These are phyloP conservation scores for Zizania latifolia DNA, from an alignment of 176 grass and related monocot species.

Conservation along the genomic window DNA sequence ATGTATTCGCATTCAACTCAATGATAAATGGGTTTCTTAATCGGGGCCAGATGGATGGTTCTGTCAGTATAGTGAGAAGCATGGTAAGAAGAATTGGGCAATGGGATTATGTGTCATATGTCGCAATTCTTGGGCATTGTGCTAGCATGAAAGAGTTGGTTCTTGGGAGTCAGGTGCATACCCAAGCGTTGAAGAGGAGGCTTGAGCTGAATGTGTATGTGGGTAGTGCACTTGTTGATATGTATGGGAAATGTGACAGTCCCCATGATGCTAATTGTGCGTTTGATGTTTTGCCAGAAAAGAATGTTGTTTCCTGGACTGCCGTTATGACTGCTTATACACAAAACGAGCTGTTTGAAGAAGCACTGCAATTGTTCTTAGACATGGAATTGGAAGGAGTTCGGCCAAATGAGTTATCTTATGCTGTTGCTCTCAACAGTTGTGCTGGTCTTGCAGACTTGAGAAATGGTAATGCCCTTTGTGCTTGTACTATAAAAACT, in stretches of 20 bases:
- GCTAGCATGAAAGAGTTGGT: constrained; percentile 42
- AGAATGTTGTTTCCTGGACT: constrained; percentile 81
- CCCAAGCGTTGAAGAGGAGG: constrained; percentile 55
- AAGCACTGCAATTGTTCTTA: constrained; percentile 65
- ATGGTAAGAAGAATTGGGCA: constrained; percentile 41
- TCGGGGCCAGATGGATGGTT: constrained; percentile 31
- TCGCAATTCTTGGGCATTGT: constrained; percentile 60
- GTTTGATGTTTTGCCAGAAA: constrained; percentile 45
- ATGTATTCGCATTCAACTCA: constrained; percentile 53
- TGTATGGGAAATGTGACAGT: constrained; percentile 70
- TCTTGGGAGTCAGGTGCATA: constrained; percentile 58
- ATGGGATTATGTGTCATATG: constrained; percentile 73
- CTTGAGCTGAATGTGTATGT: constrained; percentile 45
- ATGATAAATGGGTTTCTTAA: constrained; percentile 76
- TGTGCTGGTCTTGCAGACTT: constrained; percentile 68
- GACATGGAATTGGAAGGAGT: constrained; percentile 50
- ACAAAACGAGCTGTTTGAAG: constrained; percentile 69
- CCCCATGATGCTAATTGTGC: constrained; percentile 37
- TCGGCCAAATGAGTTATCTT: constrained; percentile 59
- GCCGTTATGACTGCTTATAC: constrained; percentile 56
- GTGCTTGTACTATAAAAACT: constrained; percentile 54
- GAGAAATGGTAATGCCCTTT: constrained; percentile 55
- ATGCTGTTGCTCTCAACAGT: constrained; percentile 52
- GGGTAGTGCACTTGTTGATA: constrained; percentile 60
- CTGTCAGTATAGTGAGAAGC: constrained; percentile 27